Base-by-base conservation (phyloP, 2,329 filamentous ascomycete species). In the Penicillium sp. region DNA sequence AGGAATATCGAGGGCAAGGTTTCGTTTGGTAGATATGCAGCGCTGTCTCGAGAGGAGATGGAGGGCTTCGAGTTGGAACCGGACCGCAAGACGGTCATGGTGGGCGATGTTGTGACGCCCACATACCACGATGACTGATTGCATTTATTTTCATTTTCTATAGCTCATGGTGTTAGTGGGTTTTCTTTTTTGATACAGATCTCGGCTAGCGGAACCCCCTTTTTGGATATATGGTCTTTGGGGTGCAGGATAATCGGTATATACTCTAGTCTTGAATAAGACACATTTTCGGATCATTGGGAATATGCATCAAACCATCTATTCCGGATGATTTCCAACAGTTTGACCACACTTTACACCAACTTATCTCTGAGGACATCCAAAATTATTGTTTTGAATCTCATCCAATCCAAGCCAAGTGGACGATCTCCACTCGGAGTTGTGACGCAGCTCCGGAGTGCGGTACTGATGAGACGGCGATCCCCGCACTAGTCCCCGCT, bases 1-100 rank as follows among this genome's bases (percentile, higher is more conserved):
- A 82, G 94, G 60, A 83, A 89, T 50, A 85, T 90, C 57, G 85
- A 89, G 46, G 90, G 91, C 1, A 91, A 91, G 71, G 87, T 96
- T 2, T 88, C 88, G 61, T 99, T 99, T 75, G 94, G 94, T 4
- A 84, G 88, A 53, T 92, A 99, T 73, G 77, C 79, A 31, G 75
- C 75, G 52, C 69, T 79, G 61, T 56, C 76, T 20, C 61, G 63
- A 1, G 54, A 57, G n/a, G 62, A 69, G 25, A 51, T 53, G 28
- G 53, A 53, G 4, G 55, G 47, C 0, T 49, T 57, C 41, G 59
- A 57, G 10, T 41, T 44, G 43, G 52, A 58, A 24, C 43, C 54
- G 11, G 57, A 55, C 22, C 53, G 56, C 27, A 56, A 57, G 51
- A 70, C 61, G 8, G 52, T 77, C 22, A 71, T 66, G 65, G 67